Conservation (phyloP, 306 rosid species). For the Senna siamea region DNA sequence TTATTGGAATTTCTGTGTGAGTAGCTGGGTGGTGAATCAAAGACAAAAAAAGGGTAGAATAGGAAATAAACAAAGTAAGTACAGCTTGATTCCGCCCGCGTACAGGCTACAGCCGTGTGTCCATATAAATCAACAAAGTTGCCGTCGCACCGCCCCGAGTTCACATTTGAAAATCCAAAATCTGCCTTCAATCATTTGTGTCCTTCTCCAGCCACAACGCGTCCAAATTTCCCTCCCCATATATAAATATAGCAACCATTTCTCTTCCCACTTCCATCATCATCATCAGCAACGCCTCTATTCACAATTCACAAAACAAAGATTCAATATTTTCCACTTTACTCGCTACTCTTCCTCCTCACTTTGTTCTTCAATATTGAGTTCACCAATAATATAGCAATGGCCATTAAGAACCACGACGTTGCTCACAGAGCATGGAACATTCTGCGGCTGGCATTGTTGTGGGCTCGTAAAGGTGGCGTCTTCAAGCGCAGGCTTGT, state of each 20-base stretch:
- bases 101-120: slow-evolving; percentile 39
- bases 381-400: too few species aligned
- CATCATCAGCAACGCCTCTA: too few species aligned
- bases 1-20: too few species aligned
- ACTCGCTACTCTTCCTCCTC: too few species aligned
- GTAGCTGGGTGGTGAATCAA: too few species aligned
- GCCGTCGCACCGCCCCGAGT: neutral
- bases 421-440: slow-evolving; percentile 68
- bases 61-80: slow-evolving; percentile 24
- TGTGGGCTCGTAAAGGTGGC: slow-evolving; percentile 86
- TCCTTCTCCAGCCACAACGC: slow-evolving; percentile 39
- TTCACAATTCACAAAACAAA: too few species aligned
- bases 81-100: slow-evolving; percentile 49
- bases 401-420: slow-evolving; percentile 38
- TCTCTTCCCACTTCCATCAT: slow-evolving; percentile 14
- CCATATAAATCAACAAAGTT: slow-evolving; percentile 12
- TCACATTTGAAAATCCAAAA: neutral
- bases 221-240: slow-evolving; percentile 15
- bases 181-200: slow-evolving; percentile 6
- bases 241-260: neutral
- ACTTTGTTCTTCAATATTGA: too few species aligned
- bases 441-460: slow-evolving; percentile 61
- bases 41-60: slow-evolving; percentile 11
- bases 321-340: too few species aligned
- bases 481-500: slow-evolving; percentile 60